phyloP scores from a whole-genome alignment of 2,329 filamentous ascomycete species.

The Lecanoromycetidae sp. region DNA sequence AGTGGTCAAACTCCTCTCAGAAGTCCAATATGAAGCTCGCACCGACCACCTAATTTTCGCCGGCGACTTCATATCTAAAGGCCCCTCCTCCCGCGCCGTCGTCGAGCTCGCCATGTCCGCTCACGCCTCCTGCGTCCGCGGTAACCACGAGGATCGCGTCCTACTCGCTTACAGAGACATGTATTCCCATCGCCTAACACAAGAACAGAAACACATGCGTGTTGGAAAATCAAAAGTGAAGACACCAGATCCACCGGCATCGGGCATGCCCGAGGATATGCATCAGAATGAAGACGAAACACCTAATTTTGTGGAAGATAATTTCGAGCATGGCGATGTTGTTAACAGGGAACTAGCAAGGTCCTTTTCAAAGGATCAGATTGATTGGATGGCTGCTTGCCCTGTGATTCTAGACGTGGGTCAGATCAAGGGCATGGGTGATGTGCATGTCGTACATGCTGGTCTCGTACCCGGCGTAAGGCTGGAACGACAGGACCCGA shows the following conservation, averaged over 20 bases:
- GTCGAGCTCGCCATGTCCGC: constrained; percentile 62
- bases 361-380: constrained; percentile 47
- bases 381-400: constrained; percentile 55
- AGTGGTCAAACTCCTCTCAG: constrained; percentile 50
- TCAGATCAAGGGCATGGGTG: constrained; percentile 45
- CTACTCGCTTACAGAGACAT: constrained; percentile 50
- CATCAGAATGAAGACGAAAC: constrained; percentile 10
- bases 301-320: constrained; percentile 9
- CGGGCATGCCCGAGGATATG: constrained; percentile 13
- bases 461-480: constrained; percentile 67
- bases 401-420: constrained; percentile 70
- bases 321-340: constrained; percentile 14
- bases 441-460: constrained; percentile 69
- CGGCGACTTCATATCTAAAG: constrained; percentile 75
- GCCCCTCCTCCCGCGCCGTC: constrained; percentile 68
- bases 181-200: constrained; percentile 15
- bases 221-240: constrained; percentile 20
- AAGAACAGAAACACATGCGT: constrained; percentile 25
- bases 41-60: constrained; percentile 64
- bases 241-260: constrained; percentile 11
- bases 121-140: constrained; percentile 69
- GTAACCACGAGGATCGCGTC: constrained; percentile 84
- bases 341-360: constrained; percentile 42
- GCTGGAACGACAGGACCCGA: constrained; percentile 60
- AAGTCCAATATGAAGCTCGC: constrained; percentile 47